Percentiles rank a stretch among this genome's conserved stretches.
These are phyloP conservation scores for Agrocybe pediades DNA, from an alignment of 768 basidiomycete genomes.

Conservation along the genomic window DNA sequence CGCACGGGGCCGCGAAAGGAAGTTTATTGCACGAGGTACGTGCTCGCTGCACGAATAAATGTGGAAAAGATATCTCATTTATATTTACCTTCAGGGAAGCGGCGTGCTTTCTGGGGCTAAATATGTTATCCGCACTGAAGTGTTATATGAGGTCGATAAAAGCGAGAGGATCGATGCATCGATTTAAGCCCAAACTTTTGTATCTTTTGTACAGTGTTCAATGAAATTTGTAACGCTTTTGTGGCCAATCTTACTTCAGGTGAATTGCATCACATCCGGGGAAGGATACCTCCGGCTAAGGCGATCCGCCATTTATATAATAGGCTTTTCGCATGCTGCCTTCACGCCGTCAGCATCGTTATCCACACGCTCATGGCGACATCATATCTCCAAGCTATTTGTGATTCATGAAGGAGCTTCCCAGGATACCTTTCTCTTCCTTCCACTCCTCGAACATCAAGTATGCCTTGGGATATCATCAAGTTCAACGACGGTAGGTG, in stretches of 20 bases:
- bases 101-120: slow-evolving; percentile 36
- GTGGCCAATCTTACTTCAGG: background rate
- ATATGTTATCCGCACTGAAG: slow-evolving; percentile 41
- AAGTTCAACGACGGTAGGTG: slow-evolving; percentile 59
- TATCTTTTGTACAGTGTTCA: background rate
- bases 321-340: background rate
- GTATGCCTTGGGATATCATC: slow-evolving; percentile 65
- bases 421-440: background rate
- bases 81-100: slow-evolving; percentile 25
- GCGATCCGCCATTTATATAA: background rate
- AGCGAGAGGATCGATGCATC: slow-evolving; percentile 32
- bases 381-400: background rate
- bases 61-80: background rate
- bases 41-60: background rate
- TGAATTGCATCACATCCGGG: too few species aligned
- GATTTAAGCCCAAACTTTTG: too few species aligned
- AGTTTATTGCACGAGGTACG: slow-evolving; percentile 36
- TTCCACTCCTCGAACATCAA: slow-evolving; percentile 7
- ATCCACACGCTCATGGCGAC: slow-evolving; percentile 1
- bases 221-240: background rate
- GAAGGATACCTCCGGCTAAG: background rate
- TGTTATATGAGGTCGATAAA: slow-evolving; percentile 38
- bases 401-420: background rate
- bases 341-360: background rate
- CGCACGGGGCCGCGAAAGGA: slow-evolving; percentile 37